Evolutionary conservation across 78 protist genomes (phyloP).

Genomic region (Pelomyxa schiedti): DNA sequence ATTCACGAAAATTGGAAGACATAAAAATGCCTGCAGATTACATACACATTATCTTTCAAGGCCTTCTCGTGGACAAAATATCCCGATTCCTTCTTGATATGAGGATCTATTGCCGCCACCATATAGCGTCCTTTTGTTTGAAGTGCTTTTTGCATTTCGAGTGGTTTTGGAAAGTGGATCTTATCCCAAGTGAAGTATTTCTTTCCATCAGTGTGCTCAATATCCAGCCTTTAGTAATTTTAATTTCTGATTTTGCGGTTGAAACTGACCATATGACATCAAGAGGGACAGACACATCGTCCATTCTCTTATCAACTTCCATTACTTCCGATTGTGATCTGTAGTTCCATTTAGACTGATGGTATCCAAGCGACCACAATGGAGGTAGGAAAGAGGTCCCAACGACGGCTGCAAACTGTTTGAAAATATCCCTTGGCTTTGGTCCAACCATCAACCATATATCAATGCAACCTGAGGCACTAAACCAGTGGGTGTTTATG

Average conservation of each 20-base stretch:
- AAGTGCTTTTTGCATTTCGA: constrained; percentile 50
- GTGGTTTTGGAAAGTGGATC: constrained; percentile 79
- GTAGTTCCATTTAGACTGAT: constrained; percentile 99
- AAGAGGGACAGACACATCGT: constrained; percentile 79
- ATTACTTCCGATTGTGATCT: not conserved
- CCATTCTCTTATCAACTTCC: constrained; percentile 65
- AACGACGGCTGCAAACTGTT: constrained; percentile 68
- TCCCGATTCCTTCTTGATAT: constrained; percentile 67
- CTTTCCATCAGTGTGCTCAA: constrained; percentile 96
- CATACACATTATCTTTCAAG: not conserved
- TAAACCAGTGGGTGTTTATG: constrained; percentile 67
- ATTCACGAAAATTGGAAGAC: no score
- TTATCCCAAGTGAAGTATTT: constrained; percentile 96
- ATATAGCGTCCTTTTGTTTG: constrained; percentile 62
- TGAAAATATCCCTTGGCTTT: constrained; percentile 23
- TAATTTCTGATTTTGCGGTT: no score
- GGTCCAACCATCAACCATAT: constrained; percentile 81
- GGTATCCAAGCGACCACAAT: constrained; percentile 85
- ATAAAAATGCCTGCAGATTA: no score
- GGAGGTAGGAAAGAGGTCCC: constrained; percentile 88
- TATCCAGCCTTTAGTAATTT: no score
- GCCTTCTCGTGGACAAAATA: not conserved
- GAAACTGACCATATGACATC: constrained; percentile 99
- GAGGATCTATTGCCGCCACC: constrained; percentile 97
- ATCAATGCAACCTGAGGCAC: constrained; percentile 83